Conservation (phyloP, 2,329 filamentous ascomycete genomes). For the Helicocarpus griseus region DNA sequence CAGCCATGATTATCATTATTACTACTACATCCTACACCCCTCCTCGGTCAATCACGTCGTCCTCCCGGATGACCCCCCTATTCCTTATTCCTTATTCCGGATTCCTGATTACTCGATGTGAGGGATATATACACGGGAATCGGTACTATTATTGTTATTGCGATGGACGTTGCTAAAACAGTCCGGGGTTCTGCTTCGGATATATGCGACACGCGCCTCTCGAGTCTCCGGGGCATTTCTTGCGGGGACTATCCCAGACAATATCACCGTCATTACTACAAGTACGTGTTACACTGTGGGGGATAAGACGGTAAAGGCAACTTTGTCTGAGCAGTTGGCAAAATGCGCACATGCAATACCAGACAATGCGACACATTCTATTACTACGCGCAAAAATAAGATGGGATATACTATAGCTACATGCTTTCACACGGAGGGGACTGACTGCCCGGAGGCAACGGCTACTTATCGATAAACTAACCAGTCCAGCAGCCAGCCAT, state of each 20-base stretch:
- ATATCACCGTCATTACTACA: too few species aligned
- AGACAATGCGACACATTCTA: too few species aligned
- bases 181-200: background rate
- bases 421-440: too few species aligned
- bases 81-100: background rate
- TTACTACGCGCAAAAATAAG: too few species aligned
- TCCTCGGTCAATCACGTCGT: conserved; percentile 1
- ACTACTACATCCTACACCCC: too few species aligned
- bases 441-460: too few species aligned
- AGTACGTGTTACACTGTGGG: background rate
- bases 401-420: too few species aligned
- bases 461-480: background rate
- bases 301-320: too few species aligned
- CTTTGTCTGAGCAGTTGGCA: too few species aligned
- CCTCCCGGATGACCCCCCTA: background rate
- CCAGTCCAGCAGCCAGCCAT: background rate
- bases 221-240: background rate
- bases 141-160: background rate
- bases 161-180: background rate
- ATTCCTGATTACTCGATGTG: too few species aligned
- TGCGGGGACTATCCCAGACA: background rate
- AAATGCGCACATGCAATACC: too few species aligned
- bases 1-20: too few species aligned
- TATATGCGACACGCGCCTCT: background rate
- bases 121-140: background rate